Evolutionary conservation across 441 rosid genomes (phyloP), one percentile per base, ranked within the genome.

Genomic region (Croton setiger): DNA sequence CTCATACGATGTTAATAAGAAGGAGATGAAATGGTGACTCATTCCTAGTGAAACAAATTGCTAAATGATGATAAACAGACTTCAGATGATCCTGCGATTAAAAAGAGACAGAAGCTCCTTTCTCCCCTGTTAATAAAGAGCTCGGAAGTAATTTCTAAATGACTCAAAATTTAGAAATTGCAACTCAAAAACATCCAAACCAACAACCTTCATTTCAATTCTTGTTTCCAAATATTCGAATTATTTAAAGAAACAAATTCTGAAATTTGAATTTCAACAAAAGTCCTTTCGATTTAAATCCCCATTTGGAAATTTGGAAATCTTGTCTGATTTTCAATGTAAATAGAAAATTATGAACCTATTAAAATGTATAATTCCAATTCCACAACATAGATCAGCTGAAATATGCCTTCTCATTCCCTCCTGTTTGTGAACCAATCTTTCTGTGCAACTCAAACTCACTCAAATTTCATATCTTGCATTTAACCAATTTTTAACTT

Each of bases 41-140:
- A 21, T 5, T 5, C 9, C 7, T 31, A 20, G 13, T 49, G 55
- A 49, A 23, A 35, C 57, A 68, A 57, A 60, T 58, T 18, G 11
- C 15, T 23, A 17, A 23, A 54, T 55, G 15, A 75, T 55, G 45
- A 52, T 58, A 23, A 20, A 18, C 35, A 35, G 47, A 21, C 39
- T 17, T 69, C 48, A 36, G 39, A 20, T 17, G 7, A 11, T 7
- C 59, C 80, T 81, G 47, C 94, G 93, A 75, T 84, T 83, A 57
- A 94, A 72, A 72, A 92, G 73, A 36, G 94, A 90, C 53, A 90
- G 82, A 53, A 94, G 93, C 79, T 94, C 98, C 72, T 94, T 94
- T 81, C 98, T 87, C 60, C 96, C 99, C 97, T 92, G 64, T 53
- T 78, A 54, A 37, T 44, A 43, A 27, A 64, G 33, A 68, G 51